These are phyloP conservation scores for Ceratocystis ficicola DNA, from an alignment of 2,329 filamentous ascomycete genomes.

Conservation along the genomic window DNA sequence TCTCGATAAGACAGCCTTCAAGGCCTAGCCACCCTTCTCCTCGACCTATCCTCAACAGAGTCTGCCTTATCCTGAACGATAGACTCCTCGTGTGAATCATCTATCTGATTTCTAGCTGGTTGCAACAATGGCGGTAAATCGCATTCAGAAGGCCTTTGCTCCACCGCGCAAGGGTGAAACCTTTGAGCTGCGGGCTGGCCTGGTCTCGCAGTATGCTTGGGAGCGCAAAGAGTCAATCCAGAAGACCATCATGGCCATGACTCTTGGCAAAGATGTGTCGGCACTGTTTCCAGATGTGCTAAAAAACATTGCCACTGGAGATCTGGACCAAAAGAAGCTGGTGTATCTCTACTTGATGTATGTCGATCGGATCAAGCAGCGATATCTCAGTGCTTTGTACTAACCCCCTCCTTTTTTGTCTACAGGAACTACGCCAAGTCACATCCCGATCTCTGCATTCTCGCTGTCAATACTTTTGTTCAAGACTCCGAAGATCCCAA, in stretches of 20 bases:
- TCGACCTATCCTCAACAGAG: not conserved
- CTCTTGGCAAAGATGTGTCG: constrained; percentile 94
- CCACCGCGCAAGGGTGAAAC: constrained; percentile 94
- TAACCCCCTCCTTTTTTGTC: not conserved
- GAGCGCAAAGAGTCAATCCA: constrained; percentile 98
- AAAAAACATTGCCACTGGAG: constrained; percentile 92
- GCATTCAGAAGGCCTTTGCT: constrained; percentile 86
- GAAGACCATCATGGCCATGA: constrained; percentile 99
- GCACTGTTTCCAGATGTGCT: constrained; percentile 93
- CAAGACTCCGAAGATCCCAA: constrained; percentile 99
- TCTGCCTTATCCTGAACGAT: not conserved
- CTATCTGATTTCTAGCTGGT: not conserved
- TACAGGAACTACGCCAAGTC: constrained; percentile 97
- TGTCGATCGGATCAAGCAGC: constrained; percentile 26
- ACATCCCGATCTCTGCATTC: constrained; percentile 93
- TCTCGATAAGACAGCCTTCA: not conserved
- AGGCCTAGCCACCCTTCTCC: not conserved
- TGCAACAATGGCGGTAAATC: constrained; percentile 73
- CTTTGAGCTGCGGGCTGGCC: constrained; percentile 85
- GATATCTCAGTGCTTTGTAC: not conserved
- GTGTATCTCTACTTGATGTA: constrained; percentile 97
- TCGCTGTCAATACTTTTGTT: constrained; percentile 97
- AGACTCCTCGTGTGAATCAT: not conserved
- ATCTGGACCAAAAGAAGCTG: constrained; percentile 98
- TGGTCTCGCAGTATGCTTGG: constrained; percentile 98